Conservation (phyloP, 345 rosid genomes). For the Corymbia maculata region DNA sequence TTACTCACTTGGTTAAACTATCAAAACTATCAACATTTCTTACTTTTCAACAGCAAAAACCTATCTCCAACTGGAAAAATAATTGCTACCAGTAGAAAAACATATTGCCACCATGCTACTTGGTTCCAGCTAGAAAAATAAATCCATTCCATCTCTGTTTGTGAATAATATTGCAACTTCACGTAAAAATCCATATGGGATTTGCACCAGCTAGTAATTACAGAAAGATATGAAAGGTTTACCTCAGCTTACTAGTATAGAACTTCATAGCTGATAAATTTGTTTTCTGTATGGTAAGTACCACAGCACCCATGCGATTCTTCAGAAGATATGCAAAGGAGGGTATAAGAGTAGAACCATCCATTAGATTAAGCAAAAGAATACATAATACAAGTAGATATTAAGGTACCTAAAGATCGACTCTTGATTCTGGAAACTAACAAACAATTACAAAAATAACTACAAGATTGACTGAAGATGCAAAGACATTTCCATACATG, state of each 20-base stretch:
- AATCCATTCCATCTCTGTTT: not conserved
- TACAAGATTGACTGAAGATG: not conserved
- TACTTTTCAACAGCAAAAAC: not conserved
- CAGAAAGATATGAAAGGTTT: not conserved
- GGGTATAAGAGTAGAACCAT: not conserved
- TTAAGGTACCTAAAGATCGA: not conserved
- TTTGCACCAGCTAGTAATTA: not conserved
- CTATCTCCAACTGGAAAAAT: not conserved
- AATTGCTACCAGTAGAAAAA: not conserved
- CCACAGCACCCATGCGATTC: constrained; percentile 65
- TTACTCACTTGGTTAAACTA: not conserved
- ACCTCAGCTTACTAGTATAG: constrained; percentile 79
- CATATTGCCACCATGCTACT: not conserved
- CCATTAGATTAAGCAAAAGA: not conserved
- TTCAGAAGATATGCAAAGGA: constrained; percentile 10
- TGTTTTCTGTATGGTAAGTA: constrained; percentile 80
- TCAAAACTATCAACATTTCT: not conserved
- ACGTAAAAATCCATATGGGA: not conserved
- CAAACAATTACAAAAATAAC: not conserved
- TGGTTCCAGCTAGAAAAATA: not conserved
- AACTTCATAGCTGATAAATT: constrained; percentile 68
- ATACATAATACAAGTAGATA: not conserved
- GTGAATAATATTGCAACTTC: not conserved
- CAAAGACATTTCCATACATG: not conserved
- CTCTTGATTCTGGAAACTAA: not conserved